A percentile compares a stretch with the other conserved stretches of the same genome.
Conservation (phyloP, 2,329 filamentous ascomycete genomes). For the Phialemoniopsis sp. region DNA sequence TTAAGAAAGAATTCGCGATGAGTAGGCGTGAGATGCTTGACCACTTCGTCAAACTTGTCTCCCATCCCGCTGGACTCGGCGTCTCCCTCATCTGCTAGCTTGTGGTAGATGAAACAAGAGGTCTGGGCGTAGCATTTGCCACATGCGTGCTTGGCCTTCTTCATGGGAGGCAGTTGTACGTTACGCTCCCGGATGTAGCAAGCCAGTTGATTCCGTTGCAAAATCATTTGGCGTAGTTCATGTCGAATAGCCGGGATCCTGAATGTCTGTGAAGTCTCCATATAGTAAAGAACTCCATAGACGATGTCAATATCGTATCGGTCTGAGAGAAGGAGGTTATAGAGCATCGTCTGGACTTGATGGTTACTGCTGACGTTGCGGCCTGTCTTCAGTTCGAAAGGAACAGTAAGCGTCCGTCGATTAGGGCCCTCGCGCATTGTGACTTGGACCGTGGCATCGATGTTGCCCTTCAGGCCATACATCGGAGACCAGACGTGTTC, state of each 20-base stretch:
- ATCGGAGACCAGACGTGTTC: slow-evolving; percentile 98
- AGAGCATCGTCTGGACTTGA: slow-evolving; percentile 89
- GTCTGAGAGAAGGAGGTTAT: slow-evolving; percentile 88
- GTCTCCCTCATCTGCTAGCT: slow-evolving; percentile 78
- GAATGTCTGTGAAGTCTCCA: slow-evolving; percentile 83
- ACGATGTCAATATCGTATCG: slow-evolving; percentile 90
- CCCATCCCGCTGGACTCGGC: slow-evolving; percentile 78
- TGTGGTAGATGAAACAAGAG: slow-evolving; percentile 90
- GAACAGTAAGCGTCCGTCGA: slow-evolving; percentile 66
- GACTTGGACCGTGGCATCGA: slow-evolving; percentile 93
- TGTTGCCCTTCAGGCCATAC: slow-evolving; percentile 96
- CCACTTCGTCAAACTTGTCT: slow-evolving; percentile 76
- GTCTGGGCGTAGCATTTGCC: slow-evolving; percentile 86
- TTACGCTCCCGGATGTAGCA: slow-evolving; percentile 79
- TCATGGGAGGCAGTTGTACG: slow-evolving; percentile 77
- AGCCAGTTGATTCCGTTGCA: slow-evolving; percentile 87
- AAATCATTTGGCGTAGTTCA: slow-evolving; percentile 93
- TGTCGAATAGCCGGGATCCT: slow-evolving; percentile 81
- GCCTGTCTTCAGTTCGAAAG: slow-evolving; percentile 94
- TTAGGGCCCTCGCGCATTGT: slow-evolving; percentile 70
- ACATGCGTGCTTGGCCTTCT: slow-evolving; percentile 77
- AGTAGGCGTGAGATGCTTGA: slow-evolving; percentile 68
- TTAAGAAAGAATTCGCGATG: slow-evolving; percentile 87
- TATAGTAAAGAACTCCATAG: slow-evolving; percentile 91
- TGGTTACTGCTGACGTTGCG: slow-evolving; percentile 78